Evolutionary conservation across 352 stramenopile species (phyloP), one percentile per base, ranked within the genome.

Genomic region (Phytophthora macrochlamydospora): DNA sequence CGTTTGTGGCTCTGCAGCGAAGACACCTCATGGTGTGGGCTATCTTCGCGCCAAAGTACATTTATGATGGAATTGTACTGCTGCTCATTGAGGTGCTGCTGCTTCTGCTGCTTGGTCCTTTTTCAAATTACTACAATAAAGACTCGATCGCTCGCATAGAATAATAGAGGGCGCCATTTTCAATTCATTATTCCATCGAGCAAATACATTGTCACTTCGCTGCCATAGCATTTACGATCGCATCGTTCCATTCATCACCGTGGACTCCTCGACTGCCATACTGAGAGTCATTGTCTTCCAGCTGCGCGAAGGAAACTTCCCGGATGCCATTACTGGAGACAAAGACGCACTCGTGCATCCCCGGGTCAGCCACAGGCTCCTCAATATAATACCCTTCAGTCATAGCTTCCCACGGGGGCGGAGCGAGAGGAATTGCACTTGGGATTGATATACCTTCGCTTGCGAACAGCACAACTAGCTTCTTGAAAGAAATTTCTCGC

Each of bases 1-100:
- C 81, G 13, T 97, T 96, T 73, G 89, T 95, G 14, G 84, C 77
- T 8, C 62, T 96, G 11, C 87, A 94, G 73, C 80, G 91, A 33
- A 86, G 92, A 14, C 92, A 98, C 65, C 75, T 98, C 44, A 97
- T 98, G 90, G 90, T 98, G 40, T 98, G 92, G 92, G 90, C 91
- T 9, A 96, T 98, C 54, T 98, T 98, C 67, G 91, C 92, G 2
- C 91, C 91, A 40, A 97, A 97, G 67, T 96, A 94, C 69, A 79
- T 97, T 51, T 97, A 95, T 51, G 91, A 97, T 37, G 82, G 79
- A 31, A 56, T 87, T 13, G 73, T 80, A 14, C 59, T 92, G 59
- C 61, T 94, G 12, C 68, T 89, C n/a, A 65, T 77, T 5, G 81
- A 91, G 53, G 33, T 66, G 14, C 38, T 87, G 18, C 28, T 83